Evolutionary conservation across 371 early-diverging fungal genomes (phyloP).

Genomic region (Mortierella sp.): DNA sequence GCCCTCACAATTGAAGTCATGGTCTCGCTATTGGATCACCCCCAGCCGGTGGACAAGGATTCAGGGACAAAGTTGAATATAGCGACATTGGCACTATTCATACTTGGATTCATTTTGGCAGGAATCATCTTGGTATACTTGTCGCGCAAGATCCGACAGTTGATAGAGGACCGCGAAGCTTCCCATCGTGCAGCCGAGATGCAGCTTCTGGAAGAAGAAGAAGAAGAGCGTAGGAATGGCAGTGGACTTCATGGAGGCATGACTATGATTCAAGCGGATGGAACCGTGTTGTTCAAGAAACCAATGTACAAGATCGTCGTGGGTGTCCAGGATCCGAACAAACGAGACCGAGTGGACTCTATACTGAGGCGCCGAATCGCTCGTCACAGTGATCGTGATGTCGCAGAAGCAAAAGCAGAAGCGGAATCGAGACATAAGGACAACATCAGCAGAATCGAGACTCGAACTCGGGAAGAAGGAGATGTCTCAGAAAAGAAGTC

Average conservation of each 20-base stretch:
- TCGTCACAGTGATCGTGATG: neutral
- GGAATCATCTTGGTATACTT: constrained; percentile 24
- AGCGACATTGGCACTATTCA: constrained; percentile 45
- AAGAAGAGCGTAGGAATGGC: constrained; percentile 20
- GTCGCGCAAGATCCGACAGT: constrained; percentile 50
- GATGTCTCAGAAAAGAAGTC: neutral
- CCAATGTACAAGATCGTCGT: constrained; percentile 44
- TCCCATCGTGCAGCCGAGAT: constrained; percentile 42
- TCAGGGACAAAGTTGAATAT: constrained; percentile 31
- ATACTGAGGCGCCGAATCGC: constrained; percentile 17
- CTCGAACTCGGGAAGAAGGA: neutral
- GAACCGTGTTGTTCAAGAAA: constrained; percentile 19
- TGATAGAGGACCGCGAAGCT: constrained; percentile 46
- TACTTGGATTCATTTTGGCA: constrained; percentile 41
- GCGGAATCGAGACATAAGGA: neutral
- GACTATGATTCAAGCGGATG: constrained; percentile 21
- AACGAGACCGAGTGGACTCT: constrained; percentile 2
- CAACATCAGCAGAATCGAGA: neutral
- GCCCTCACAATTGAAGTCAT: constrained; percentile 29
- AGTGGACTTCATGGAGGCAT: constrained; percentile 23
- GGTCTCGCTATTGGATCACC: constrained; percentile 31
- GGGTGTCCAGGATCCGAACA: constrained; percentile 39
- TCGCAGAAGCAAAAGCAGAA: neutral
- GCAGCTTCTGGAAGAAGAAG: constrained; percentile 37
- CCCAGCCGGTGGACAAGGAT: constrained; percentile 16